Conservation (phyloP, 768 basidiomycete genomes). For the Macrolepiota albuminosa region DNA sequence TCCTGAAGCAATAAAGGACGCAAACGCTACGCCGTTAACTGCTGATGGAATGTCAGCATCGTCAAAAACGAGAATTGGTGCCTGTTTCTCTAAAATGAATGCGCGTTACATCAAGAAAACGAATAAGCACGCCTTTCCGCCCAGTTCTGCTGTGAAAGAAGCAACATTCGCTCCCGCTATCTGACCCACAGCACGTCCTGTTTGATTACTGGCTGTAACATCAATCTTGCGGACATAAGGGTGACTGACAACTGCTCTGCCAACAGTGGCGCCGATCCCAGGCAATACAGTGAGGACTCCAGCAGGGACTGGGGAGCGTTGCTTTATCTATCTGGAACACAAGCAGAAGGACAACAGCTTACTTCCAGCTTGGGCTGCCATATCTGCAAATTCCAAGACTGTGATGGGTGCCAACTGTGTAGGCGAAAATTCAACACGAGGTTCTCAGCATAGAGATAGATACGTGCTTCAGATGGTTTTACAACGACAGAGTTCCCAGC, state of each 20-base stretch:
- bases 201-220: constrained; percentile 60
- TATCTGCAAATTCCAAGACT: constrained; percentile 68
- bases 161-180: constrained; percentile 73
- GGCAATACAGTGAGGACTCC: constrained; percentile 73
- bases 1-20: constrained; percentile 81
- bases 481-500: constrained; percentile 82
- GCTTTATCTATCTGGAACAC: neutral
- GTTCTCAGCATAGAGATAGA: neutral
- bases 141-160: constrained; percentile 77
- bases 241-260: constrained; percentile 60
- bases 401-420: constrained; percentile 66
- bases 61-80: constrained; percentile 75
- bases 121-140: constrained; percentile 62
- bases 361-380: constrained; percentile 68
- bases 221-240: constrained; percentile 76
- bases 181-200: constrained; percentile 69
- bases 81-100: constrained; percentile 32
- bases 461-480: constrained; percentile 70
- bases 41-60: constrained; percentile 73
- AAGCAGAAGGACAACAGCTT: neutral
- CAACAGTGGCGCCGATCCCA: constrained; percentile 63
- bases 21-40: constrained; percentile 80
- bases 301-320: constrained; percentile 54
- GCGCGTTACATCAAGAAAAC: neutral
- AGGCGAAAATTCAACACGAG: constrained; percentile 1